Base-by-base conservation (phyloP, 2,329 filamentous ascomycete species). In the Exophiala sp. region DNA sequence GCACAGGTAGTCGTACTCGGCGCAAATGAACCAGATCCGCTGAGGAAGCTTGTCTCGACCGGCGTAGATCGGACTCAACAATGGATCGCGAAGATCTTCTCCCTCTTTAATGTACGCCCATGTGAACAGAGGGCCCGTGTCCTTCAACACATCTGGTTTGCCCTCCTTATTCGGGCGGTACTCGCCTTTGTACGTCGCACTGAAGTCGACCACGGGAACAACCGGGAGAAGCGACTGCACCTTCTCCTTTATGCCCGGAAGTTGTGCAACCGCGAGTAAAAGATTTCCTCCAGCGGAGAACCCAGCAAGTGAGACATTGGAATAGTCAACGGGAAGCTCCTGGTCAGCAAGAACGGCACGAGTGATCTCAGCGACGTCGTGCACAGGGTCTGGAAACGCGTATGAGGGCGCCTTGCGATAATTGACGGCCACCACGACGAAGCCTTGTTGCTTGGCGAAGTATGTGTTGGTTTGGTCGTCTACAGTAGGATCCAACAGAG, bases 401-500 rank as follows among this genome's bases (percentile, higher is more conserved):
- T 64, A 56, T 7, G 62, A 57, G 0, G 78, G 79, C 0, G 76
- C 72, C 62, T 78, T 77, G 60, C 68, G 65, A 68, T 82, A 81
- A 60, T 77, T 70, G 32, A 82, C 69, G 12, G 70, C 72, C 12
- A 80, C 62, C 11, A 80, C 75, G 7, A 80, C 65, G 53, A 75
- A 67, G 47, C 64, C 62, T 48, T 74, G 68, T 1, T 63, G 57
- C 47, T 71, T 66, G 20, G 76, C 69, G 58, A 78, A 77, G 51
- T 61, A 58, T 36, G 65, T 65, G 64, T 75, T 79, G 69, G 78
- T 78, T n/a, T 61, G 60, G 64, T 80, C 76, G 60, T 78, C 75
- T 40, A 75, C 65, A 44, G 65, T 54, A 1, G 77, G 71, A 16
- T 70, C 62, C 64, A 74, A 72, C 40, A 81, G 24, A 24, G 69